Evolutionary conservation across 2,329 filamentous ascomycete genomes (phyloP).

Genomic region (Stagonosporopsis vannaccii): DNA sequence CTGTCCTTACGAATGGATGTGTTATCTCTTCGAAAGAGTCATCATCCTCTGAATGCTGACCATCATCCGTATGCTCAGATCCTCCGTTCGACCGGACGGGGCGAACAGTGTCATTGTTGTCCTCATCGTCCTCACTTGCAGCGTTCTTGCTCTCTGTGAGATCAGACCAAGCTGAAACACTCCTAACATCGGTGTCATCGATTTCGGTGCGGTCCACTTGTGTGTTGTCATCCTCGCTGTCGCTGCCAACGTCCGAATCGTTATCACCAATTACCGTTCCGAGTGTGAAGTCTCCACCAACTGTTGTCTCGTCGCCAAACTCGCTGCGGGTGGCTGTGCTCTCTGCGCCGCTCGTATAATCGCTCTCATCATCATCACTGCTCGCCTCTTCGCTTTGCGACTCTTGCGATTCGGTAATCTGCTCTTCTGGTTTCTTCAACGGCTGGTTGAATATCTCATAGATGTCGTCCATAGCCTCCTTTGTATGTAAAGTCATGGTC

Average conservation of each 20-base stretch:
- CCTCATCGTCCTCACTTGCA: slow-evolving; percentile 52
- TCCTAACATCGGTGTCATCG: slow-evolving; percentile 50
- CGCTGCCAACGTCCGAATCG: slow-evolving; percentile 58
- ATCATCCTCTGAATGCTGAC: slow-evolving; percentile 44
- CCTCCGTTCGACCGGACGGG: slow-evolving; percentile 42
- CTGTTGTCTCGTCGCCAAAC: slow-evolving; percentile 67
- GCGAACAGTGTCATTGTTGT: slow-evolving; percentile 42
- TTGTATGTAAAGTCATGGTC: slow-evolving; percentile 98
- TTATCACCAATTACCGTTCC: slow-evolving; percentile 46
- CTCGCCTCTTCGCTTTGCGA: slow-evolving; percentile 71
- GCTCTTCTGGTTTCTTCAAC: slow-evolving; percentile 60
- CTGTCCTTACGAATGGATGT: slow-evolving; percentile 34
- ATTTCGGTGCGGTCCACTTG: slow-evolving; percentile 31
- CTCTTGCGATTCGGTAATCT: slow-evolving; percentile 62
- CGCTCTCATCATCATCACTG: slow-evolving; percentile 64
- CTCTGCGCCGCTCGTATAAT: slow-evolving; percentile 85
- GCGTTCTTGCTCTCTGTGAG: slow-evolving; percentile 79
- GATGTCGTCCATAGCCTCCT: slow-evolving; percentile 94
- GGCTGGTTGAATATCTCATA: slow-evolving; percentile 97
- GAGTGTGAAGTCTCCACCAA: slow-evolving; percentile 57
- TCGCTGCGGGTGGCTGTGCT: slow-evolving; percentile 82
- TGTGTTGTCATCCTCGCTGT: slow-evolving; percentile 44
- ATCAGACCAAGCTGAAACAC: slow-evolving; percentile 85
- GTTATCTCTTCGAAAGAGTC: slow-evolving; percentile 47
- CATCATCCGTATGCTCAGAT: slow-evolving; percentile 44